Percentiles rank a stretch among this genome's conserved stretches.
Conservation (phyloP, 2,329 filamentous ascomycete species). For the Trichoderma gracile region DNA sequence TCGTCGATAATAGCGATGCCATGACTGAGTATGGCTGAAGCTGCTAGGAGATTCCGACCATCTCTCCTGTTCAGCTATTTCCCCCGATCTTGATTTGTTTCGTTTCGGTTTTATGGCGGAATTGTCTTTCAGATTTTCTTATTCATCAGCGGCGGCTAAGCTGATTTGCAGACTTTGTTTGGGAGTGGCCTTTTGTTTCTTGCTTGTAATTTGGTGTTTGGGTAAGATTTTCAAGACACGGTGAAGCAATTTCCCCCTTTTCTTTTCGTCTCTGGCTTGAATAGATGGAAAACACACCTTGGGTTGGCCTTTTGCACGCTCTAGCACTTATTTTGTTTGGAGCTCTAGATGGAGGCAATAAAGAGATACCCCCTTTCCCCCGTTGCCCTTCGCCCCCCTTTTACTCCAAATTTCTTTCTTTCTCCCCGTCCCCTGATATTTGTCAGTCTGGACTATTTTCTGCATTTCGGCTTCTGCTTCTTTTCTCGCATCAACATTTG, state of each 20-base stretch:
- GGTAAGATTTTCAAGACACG: conserved; percentile 1
- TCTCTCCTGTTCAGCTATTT: not conserved
- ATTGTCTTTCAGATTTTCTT: not conserved
- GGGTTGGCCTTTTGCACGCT: conserved; percentile 15
- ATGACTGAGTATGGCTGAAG: conserved; percentile 25
- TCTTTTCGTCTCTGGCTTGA: not conserved
- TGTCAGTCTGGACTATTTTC: too few relatives aligned
- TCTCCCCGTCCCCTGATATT: not conserved
- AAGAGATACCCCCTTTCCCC: conserved; percentile 25
- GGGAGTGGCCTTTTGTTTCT: not conserved
- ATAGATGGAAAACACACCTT: conserved; percentile 21
- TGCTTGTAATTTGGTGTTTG: conserved; percentile 4
- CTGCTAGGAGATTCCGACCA: not conserved
- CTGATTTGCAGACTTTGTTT: conserved; percentile 11
- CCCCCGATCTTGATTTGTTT: not conserved
- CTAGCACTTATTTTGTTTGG: conserved; percentile 6
- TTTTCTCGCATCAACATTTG: not conserved
- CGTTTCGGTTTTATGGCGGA: not conserved
- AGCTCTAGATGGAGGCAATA: conserved; percentile 21
- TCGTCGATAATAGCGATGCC: conserved; percentile 26
- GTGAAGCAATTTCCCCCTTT: conserved; percentile 5
- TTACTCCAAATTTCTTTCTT: not conserved
- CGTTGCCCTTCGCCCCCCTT: not conserved
- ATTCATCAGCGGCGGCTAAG: not conserved
- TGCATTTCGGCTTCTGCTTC: not conserved